Evolutionary conservation across 495 filamentous ascomycete genomes (phyloP).

Genomic region (Hypoxylon crocopeplum): DNA sequence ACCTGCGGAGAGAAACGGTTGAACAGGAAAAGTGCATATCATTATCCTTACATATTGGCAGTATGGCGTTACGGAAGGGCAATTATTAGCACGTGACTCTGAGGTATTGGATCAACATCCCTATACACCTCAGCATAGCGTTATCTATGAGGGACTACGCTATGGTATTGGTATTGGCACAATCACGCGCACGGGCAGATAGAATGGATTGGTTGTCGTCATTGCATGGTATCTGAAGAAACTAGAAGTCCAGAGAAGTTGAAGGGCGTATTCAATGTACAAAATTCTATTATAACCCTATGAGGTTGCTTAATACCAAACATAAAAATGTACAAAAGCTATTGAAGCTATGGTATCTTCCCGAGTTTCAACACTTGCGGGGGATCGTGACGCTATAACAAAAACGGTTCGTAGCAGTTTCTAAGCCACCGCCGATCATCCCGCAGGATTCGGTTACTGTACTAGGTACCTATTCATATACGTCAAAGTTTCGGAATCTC

Average conservation of each 20-base stretch:
- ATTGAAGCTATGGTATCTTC: neutral
- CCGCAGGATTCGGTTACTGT: slow-evolving; percentile 3
- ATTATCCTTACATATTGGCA: slow-evolving; percentile 10
- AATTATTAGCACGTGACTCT: neutral
- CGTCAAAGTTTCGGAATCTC: neutral
- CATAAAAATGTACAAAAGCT: slow-evolving; percentile 11
- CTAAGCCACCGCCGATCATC: slow-evolving; percentile 11
- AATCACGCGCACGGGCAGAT: slow-evolving; percentile 1
- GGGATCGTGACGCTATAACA: neutral
- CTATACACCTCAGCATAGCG: slow-evolving; percentile 7
- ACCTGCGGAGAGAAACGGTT: neutral
- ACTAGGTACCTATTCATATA: neutral
- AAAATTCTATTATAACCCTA: neutral
- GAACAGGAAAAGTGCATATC: slow-evolving; percentile 16
- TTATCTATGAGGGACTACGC: slow-evolving; percentile 3
- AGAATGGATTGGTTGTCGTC: neutral
- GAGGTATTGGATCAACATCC: slow-evolving; percentile 1
- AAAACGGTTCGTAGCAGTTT: neutral
- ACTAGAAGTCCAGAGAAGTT: neutral
- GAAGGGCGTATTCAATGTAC: too few species aligned
- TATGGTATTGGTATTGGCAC: slow-evolving; percentile 3
- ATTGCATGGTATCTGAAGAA: slow-evolving; percentile 1
- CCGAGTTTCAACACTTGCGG: too few species aligned
- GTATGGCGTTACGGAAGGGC: slow-evolving; percentile 31
- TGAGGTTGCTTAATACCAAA: slow-evolving; percentile 12